phyloP scores from a whole-genome alignment of 257 asterid species.

The Jacaranda copaia region DNA sequence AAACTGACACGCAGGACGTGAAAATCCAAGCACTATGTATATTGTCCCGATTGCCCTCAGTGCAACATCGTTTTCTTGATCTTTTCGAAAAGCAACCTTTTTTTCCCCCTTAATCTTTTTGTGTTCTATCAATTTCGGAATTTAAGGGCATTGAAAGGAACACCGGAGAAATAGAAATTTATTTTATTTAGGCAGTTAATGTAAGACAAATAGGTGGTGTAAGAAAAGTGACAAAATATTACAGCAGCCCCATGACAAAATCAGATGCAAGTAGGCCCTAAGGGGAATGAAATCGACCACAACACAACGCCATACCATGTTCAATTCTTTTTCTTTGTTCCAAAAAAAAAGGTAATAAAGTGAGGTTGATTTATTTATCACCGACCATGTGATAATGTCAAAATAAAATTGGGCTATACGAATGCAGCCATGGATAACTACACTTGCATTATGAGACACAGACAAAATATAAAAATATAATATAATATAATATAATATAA shows the following conservation, averaged over 20 bases:
- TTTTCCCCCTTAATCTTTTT: background rate
- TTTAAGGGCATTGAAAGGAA: conserved; percentile 27
- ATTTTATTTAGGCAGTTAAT: background rate
- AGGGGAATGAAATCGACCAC: no score
- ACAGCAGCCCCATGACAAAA: conserved; percentile 38
- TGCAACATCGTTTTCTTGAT: background rate
- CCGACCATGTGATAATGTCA: conserved; percentile 17
- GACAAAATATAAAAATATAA: no score
- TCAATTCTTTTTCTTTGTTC: no score
- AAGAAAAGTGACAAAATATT: conserved; percentile 27
- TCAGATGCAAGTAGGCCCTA: background rate
- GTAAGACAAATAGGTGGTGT: background rate
- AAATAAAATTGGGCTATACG: background rate
- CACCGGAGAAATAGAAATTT: background rate
- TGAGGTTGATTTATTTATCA: background rate
- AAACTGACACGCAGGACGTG: no score
- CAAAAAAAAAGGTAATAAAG: no score
- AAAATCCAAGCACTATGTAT: no score
- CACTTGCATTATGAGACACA: no score
- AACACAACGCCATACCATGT: no score
- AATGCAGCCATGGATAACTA: no score
- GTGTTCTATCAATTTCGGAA: background rate
- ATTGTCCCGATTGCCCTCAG: background rate
- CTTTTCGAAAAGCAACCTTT: background rate
- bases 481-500: no score